Conservation (phyloP, 192 early-diverging fungal species). For the Coemansia sp. region DNA sequence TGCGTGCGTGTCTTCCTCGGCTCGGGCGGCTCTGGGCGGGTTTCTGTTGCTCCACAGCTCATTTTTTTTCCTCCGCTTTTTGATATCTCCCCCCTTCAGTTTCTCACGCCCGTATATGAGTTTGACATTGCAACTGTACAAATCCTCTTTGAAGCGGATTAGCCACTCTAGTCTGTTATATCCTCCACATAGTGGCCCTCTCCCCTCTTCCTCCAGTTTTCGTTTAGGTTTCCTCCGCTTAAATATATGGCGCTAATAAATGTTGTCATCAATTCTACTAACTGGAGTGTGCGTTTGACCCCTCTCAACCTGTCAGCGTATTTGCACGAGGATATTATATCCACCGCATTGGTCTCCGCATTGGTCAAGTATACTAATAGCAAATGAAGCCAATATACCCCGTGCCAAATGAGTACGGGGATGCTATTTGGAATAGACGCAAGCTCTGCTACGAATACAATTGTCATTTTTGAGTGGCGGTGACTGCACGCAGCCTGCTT, state of each 20-base stretch:
- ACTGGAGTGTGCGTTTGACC: not conserved
- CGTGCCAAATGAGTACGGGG: not conserved
- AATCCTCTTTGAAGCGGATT: not conserved
- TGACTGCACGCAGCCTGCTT: not conserved
- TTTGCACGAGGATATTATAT: not conserved
- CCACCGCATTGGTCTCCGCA: not conserved
- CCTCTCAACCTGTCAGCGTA: not conserved
- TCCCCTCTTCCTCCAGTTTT: conserved; percentile 1
- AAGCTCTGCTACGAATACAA: not conserved
- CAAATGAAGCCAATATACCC: not conserved
- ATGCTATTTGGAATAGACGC: not conserved
- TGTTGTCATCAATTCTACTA: not conserved
- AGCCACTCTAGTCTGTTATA: not conserved
- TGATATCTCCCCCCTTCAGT: not conserved
- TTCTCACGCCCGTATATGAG: not conserved
- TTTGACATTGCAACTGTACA: not conserved
- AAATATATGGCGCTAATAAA: not conserved
- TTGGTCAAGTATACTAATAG: not conserved
- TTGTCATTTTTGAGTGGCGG: not conserved
- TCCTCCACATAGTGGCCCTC: not conserved
- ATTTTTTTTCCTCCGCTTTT: not conserved
- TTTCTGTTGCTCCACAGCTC: not conserved
- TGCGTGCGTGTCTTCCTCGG: not conserved
- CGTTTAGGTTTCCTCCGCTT: not conserved
- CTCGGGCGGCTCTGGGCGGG: not conserved